These are phyloP conservation scores for Tricholoma sp. DNA, from an alignment of 768 basidiomycete species.

Conservation along the genomic window DNA sequence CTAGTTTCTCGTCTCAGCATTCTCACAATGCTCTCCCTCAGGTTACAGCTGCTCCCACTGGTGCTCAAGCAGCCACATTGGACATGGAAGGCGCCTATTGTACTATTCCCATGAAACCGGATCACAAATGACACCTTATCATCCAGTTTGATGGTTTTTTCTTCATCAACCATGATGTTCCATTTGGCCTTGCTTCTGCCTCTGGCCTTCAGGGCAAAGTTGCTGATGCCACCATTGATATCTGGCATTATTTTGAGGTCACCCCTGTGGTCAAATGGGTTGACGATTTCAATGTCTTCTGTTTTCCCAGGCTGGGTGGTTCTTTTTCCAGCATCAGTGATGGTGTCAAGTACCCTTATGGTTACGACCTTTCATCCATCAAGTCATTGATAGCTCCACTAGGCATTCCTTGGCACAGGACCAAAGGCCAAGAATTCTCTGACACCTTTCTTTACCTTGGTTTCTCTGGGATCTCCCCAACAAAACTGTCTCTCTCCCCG, in stretches of 20 bases:
- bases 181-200: too few relatives aligned
- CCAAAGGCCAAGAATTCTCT: slow-evolving; percentile 16
- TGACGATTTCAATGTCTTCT: too few relatives aligned
- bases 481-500: too few relatives aligned
- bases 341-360: too few relatives aligned
- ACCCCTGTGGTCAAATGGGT: slow-evolving; percentile 19
- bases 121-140: slow-evolving; percentile 19
- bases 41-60: too few relatives aligned
- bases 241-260: slow-evolving; percentile 12
- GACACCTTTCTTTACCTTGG: slow-evolving; percentile 19
- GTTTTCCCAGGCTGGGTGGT: slow-evolving; percentile 9
- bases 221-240: too few relatives aligned
- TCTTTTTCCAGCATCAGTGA: too few relatives aligned
- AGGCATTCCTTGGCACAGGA: too few relatives aligned
- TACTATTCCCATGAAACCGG: slow-evolving; percentile 20
- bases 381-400: slow-evolving; percentile 8
- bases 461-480: slow-evolving; percentile 22
- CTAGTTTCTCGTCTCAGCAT: too few relatives aligned
- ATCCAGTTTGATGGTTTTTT: slow-evolving; percentile 12
- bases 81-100: slow-evolving; percentile 21
- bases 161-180: slow-evolving; percentile 10
- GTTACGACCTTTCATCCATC: too few relatives aligned
- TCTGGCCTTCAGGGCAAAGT: too few relatives aligned
- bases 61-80: slow-evolving; percentile 22
- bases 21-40: slow-evolving; percentile 1